Conservation (phyloP, 768 basidiomycete genomes). For the Mycena epipterygia region DNA sequence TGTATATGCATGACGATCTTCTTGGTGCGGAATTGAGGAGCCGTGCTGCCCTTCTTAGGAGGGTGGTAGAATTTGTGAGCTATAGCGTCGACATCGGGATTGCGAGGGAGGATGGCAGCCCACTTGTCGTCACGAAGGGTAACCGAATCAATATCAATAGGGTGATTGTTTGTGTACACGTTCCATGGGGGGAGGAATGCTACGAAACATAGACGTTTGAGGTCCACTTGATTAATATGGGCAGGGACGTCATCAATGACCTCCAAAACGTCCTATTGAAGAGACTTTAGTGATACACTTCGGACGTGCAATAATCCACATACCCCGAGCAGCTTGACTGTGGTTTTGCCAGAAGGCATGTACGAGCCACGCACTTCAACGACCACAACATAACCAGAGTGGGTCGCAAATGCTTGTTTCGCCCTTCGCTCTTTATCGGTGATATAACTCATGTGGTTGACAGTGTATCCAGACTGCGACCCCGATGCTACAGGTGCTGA, state of each 20-base stretch:
- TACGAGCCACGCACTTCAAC: neutral
- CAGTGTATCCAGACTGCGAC: slow-evolving; percentile 5
- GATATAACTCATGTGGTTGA: neutral
- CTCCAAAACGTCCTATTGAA: slow-evolving; percentile 38
- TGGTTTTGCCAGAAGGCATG: neutral
- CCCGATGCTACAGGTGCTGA: no score
- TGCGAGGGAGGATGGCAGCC: neutral
- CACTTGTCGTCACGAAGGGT: slow-evolving; percentile 22
- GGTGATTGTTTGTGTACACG: slow-evolving; percentile 13
- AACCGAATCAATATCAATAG: neutral
- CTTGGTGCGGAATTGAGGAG: slow-evolving; percentile 18
- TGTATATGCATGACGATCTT: neutral
- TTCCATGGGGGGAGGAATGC: slow-evolving; percentile 33
- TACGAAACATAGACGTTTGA: slow-evolving; percentile 36
- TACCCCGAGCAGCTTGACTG: neutral
- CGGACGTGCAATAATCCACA: neutral
- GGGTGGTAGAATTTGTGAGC: slow-evolving; percentile 20
- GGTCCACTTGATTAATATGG: slow-evolving; percentile 39
- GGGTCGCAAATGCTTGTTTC: neutral
- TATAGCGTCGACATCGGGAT: slow-evolving; percentile 36
- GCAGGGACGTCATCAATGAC: slow-evolving; percentile 40
- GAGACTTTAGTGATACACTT: neutral
- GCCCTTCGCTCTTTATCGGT: neutral
- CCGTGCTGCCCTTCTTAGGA: neutral
- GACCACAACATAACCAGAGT: neutral